Percentiles rank a stretch among this genome's conserved stretches.
Conservation (phyloP, 2,329 filamentous ascomycete genomes). For the Xylariaceae sp. region DNA sequence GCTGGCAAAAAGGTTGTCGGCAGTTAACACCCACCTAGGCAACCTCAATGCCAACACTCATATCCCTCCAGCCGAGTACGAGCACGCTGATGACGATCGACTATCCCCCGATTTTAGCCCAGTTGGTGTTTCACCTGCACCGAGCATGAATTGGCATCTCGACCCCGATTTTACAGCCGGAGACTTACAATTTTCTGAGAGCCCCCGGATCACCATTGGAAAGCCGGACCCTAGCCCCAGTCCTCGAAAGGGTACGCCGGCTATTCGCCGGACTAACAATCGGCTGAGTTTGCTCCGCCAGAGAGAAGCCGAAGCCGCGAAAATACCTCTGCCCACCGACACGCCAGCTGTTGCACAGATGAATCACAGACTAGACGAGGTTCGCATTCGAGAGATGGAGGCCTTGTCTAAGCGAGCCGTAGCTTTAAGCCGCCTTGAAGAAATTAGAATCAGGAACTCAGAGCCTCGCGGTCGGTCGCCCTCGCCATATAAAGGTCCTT, state of each 20-base stretch:
- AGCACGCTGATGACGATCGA: constrained; percentile 20
- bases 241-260: constrained; percentile 11
- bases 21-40: neutral
- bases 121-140: constrained; percentile 39
- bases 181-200: constrained; percentile 51
- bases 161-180: constrained; percentile 54
- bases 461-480: constrained; percentile 39
- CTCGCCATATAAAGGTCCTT: constrained; percentile 32
- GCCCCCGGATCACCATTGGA: constrained; percentile 44
- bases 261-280: constrained; percentile 31
- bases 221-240: constrained; percentile 19
- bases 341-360: constrained; percentile 16
- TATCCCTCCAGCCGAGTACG: constrained; percentile 27
- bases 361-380: constrained; percentile 47
- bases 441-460: constrained; percentile 48
- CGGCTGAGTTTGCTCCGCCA: constrained; percentile 34
- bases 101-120: constrained; percentile 22
- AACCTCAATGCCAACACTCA: constrained; percentile 13
- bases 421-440: constrained; percentile 46
- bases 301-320: constrained; percentile 32
- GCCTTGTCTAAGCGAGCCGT: constrained; percentile 42
- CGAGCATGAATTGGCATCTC: constrained; percentile 50
- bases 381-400: constrained; percentile 40
- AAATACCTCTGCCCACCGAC: constrained; percentile 23
- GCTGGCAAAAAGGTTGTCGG: neutral